Conservation (phyloP, 2,329 filamentous ascomycete genomes). For the Verticillium klebahnii region DNA sequence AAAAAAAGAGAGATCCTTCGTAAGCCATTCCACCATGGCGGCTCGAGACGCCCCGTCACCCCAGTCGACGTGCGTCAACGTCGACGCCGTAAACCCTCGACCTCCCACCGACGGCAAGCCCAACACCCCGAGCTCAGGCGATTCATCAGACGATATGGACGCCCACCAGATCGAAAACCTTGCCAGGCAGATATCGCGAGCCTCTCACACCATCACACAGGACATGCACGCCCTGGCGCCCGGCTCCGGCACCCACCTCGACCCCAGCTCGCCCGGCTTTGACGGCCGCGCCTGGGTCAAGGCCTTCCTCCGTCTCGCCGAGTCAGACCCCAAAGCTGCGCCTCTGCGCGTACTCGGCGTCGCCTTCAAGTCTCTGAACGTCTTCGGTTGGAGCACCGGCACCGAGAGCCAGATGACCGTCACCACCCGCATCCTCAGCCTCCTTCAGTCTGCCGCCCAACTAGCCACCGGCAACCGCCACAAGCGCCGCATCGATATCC, state of each 20-base stretch:
- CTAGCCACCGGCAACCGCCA: not conserved
- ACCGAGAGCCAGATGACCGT: conserved; percentile 16
- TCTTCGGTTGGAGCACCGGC: conserved; percentile 17
- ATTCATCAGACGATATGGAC: not conserved
- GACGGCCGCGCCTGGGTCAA: conserved; percentile 19
- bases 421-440: conserved; percentile 23
- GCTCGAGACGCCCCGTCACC: not conserved
- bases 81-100: not conserved
- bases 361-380: conserved; percentile 18
- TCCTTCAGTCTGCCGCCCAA: conserved; percentile 17
- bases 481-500: conserved; percentile 16
- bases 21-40: not conserved
- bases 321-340: conserved; percentile 15
- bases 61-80: not conserved
- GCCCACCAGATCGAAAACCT: not conserved
- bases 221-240: conserved; percentile 5
- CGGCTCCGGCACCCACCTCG: conserved; percentile 13
- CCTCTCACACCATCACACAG: not conserved
- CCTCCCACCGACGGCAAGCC: not conserved
- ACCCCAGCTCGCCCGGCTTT: conserved; percentile 18
- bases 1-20: not conserved
- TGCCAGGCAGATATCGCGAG: not conserved
- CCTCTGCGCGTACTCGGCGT: conserved; percentile 17
- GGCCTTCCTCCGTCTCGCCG: conserved; percentile 16
- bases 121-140: not conserved